phyloP scores from a whole-genome alignment of 148 eudicot genomes.

The Rhododendron kiyosumense region DNA sequence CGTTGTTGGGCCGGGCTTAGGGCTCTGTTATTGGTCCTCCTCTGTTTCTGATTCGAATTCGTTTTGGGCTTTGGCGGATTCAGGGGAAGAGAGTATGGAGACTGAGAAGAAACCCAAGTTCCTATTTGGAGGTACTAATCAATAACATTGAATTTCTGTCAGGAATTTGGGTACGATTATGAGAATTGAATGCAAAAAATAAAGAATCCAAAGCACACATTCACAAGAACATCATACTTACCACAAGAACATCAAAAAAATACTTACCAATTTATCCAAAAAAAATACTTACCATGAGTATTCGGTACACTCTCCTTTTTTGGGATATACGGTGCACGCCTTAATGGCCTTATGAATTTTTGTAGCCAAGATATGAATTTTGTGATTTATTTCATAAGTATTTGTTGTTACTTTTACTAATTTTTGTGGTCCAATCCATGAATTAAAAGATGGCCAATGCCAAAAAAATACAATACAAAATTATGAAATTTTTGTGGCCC shows the following conservation, averaged over 20 bases:
- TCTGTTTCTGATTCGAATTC: slow-evolving; percentile 16
- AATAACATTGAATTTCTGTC: too few species aligned
- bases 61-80: slow-evolving; percentile 42
- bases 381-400: too few species aligned
- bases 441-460: too few species aligned
- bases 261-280: too few species aligned
- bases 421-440: too few species aligned
- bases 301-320: not conserved
- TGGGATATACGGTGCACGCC: not conserved
- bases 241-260: too few species aligned
- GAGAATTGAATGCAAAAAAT: not conserved
- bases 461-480: too few species aligned
- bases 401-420: too few species aligned
- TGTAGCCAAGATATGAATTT: not conserved
- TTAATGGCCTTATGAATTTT: too few species aligned
- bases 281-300: not conserved
- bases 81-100: slow-evolving; percentile 11
- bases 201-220: not conserved
- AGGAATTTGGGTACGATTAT: too few species aligned
- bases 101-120: slow-evolving; percentile 33
- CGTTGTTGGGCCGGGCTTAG: slow-evolving; percentile 47
- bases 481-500: too few species aligned
- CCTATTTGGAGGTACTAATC: slow-evolving; percentile 42
- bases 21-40: slow-evolving; percentile 35
- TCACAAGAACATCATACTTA: not conserved